phyloP scores from a whole-genome alignment of 1,139 yeast genomes.

The Pichia kudriavzevii region DNA sequence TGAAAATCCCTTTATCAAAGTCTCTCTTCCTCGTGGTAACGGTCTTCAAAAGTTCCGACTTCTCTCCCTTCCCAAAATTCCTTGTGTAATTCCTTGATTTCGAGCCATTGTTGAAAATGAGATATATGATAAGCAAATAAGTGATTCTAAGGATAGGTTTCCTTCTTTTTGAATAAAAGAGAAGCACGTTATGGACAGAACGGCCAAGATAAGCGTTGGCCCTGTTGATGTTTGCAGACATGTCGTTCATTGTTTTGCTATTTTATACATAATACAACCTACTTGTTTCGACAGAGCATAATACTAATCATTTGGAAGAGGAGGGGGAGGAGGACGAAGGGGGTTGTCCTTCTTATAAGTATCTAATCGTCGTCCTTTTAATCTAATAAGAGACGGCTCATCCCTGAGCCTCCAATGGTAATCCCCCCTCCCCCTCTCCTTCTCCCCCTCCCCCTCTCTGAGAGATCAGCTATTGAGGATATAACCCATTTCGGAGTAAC shows the following conservation, averaged over 20 bases:
- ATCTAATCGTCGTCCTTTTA: too few relatives aligned
- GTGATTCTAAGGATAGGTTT: slow-evolving; percentile 39
- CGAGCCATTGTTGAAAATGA: slow-evolving; percentile 24
- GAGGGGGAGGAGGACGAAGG: background rate
- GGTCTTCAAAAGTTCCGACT: too few relatives aligned
- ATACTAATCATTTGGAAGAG: too few relatives aligned
- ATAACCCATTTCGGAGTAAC: too few relatives aligned
- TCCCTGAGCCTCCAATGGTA: too few relatives aligned
- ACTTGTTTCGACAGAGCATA: too few relatives aligned
- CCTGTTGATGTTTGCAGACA: slow-evolving; percentile 4
- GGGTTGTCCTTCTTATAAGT: too few relatives aligned
- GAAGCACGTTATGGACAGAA: slow-evolving; percentile 9
- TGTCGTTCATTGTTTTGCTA: background rate
- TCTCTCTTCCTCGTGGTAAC: background rate
- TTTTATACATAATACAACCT: background rate
- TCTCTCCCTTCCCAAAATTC: background rate
- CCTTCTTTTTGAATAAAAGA: slow-evolving; percentile 23
- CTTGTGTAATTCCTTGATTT: slow-evolving; percentile 7
- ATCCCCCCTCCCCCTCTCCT: too few relatives aligned
- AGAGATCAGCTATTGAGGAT: too few relatives aligned
- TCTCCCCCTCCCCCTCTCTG: too few relatives aligned
- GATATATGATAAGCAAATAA: slow-evolving; percentile 32
- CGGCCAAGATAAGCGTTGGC: slow-evolving; percentile 11
- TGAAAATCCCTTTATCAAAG: background rate
- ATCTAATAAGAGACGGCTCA: too few relatives aligned